Evolutionary conservation across 2,329 filamentous ascomycete genomes (phyloP), one percentile per base, ranked within the genome.

Genomic region (Talaromyces verruculosus): DNA sequence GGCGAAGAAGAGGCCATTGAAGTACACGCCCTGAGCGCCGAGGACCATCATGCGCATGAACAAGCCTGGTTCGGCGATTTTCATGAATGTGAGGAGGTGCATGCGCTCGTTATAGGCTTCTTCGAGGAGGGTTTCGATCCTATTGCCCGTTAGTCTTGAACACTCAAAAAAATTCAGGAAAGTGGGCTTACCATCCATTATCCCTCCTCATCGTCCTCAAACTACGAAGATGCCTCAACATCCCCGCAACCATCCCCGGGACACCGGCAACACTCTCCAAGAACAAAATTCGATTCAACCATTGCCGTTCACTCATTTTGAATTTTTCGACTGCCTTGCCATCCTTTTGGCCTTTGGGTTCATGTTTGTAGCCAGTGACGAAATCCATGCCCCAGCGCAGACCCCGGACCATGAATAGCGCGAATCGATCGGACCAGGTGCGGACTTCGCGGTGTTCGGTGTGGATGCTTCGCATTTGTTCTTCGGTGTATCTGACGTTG

Each of bases 41-140:
- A 98, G 86, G 64, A 98, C 92, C 88, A 97, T 91, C 65, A 92
- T 78, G 69, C 92, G 90, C 93, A 97, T 96, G 82, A 97, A 95
- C 83, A 86, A 88, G 15, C 91, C 92, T 3, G 91, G 91, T 70
- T 93, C 86, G 65, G 89, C 91, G 85, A 97, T 91, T 79, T 96
- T 96, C 78, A 99, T 88, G 79, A 98, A 97, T 0, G 91, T 95
- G 35, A 96, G 82, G 1, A 96, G 87, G 73, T 96, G 92, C 93
- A 98, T 97, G 30, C 93, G 85, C 78, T 97, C 93, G 76, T 97
- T 97, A 80, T 92, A 96, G 69, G 89, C 91, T 81, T 96, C 92
- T 77, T 96, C 92, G 1, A 97, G 85, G 8, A 97, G 83, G 0
- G 91, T 94, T 79, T 96, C 93, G 75, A 99, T 98, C 92, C 91